phyloP scores from a whole-genome alignment of 164 flowering plant species.

The Kalanchoe fedtschenkoi region DNA sequence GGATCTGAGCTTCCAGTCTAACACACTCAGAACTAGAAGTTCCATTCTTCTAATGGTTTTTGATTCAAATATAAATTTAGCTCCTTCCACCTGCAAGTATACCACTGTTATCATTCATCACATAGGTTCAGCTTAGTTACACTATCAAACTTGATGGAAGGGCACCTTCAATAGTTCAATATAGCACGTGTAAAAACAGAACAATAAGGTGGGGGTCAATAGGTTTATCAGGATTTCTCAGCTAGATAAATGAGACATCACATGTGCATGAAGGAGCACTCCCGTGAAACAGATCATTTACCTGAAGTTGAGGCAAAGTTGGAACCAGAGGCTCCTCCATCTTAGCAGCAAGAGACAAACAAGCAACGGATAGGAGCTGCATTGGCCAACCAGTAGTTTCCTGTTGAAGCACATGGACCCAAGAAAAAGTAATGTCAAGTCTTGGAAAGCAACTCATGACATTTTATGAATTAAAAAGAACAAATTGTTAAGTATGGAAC shows the following conservation, averaged over 20 bases:
- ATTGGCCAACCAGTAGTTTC: constrained; percentile 72
- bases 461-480: too few species aligned
- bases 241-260: too few species aligned
- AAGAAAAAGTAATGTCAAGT: neutral
- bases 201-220: neutral
- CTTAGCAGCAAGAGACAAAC: constrained; percentile 91
- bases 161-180: too few species aligned
- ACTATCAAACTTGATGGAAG: neutral
- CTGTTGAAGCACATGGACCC: constrained; percentile 24
- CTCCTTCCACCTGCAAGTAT: constrained; percentile 40
- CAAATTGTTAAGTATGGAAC: too few species aligned
- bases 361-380: constrained; percentile 77
- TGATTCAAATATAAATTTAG: constrained; percentile 61
- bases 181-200: neutral
- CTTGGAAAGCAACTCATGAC: neutral
- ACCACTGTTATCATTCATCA: neutral
- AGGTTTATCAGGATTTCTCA: neutral
- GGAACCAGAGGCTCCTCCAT: constrained; percentile 95
- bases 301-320: constrained; percentile 78
- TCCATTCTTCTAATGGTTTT: constrained; percentile 73
- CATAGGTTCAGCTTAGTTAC: neutral
- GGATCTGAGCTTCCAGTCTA: constrained; percentile 80
- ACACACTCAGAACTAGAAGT: constrained; percentile 49
- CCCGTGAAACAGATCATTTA: constrained; percentile 16
- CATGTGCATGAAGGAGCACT: too few species aligned